phyloP scores from a whole-genome alignment of 2,329 filamentous ascomycete genomes.

The Exophiala aquamarina region DNA sequence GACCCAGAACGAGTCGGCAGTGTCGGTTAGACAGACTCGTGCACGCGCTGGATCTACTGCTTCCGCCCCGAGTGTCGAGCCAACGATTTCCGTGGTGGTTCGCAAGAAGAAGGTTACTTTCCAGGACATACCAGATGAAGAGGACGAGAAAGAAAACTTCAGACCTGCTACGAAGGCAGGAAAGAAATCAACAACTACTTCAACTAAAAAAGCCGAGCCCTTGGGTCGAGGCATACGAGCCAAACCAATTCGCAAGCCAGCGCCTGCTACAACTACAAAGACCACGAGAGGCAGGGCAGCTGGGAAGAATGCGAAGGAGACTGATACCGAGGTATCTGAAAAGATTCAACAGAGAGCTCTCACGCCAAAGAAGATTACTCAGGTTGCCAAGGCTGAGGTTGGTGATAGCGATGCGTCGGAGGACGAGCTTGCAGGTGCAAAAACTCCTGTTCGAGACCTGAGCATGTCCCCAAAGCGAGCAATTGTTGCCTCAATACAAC shows the following conservation, averaged over 20 bases:
- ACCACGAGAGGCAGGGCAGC: slow-evolving; percentile 31
- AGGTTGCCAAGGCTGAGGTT: slow-evolving; percentile 42
- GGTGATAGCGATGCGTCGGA: slow-evolving; percentile 36
- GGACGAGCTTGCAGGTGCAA: slow-evolving; percentile 42
- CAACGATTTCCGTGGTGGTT: slow-evolving; percentile 8
- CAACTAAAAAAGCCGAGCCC: slow-evolving; percentile 27
- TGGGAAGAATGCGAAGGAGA: slow-evolving; percentile 18
- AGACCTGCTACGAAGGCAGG: slow-evolving; percentile 29
- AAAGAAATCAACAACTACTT: slow-evolving; percentile 29
- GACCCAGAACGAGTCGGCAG: slow-evolving; percentile 2
- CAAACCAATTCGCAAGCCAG: slow-evolving; percentile 47
- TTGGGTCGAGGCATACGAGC: slow-evolving; percentile 41
- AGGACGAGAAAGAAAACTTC: slow-evolving; percentile 43
- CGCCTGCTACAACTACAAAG: slow-evolving; percentile 33
- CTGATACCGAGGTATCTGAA: slow-evolving; percentile 21
- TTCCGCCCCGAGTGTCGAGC: slow-evolving; percentile 9
- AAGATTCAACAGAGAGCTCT: slow-evolving; percentile 36
- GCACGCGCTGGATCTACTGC: slow-evolving; percentile 17
- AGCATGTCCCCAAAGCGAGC: slow-evolving; percentile 37
- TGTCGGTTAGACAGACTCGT: slow-evolving; percentile 19
- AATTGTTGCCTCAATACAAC: slow-evolving; percentile 30
- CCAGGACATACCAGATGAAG: slow-evolving; percentile 37
- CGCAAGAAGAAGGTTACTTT: slow-evolving; percentile 49
- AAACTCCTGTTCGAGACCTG: slow-evolving; percentile 34
- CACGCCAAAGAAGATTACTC: slow-evolving; percentile 50